Percentiles rank a stretch among this genome's conserved stretches.
Evolutionary conservation across 306 rosid genomes (phyloP).

Genomic region (Cucumis hystrix): DNA sequence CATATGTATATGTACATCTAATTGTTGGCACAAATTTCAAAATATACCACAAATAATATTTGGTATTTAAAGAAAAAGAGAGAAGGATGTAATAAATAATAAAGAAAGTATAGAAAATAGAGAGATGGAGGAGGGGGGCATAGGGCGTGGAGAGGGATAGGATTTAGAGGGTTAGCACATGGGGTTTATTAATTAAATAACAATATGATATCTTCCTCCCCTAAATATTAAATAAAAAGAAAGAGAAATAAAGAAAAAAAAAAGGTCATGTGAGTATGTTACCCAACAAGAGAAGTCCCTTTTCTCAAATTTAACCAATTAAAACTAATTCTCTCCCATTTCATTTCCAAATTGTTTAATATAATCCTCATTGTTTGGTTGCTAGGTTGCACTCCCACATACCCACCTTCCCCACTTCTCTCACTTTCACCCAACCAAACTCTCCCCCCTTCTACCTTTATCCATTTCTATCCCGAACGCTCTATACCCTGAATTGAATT

Average conservation of each 20-base stretch:
- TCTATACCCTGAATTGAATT: too few relatives aligned
- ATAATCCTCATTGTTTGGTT: background rate
- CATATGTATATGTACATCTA: too few relatives aligned
- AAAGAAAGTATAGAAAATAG: background rate
- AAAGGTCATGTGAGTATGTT: background rate
- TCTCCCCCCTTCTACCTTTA: background rate
- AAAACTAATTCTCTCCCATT: background rate
- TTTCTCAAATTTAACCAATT: background rate
- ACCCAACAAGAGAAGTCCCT: background rate
- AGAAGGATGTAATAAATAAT: background rate
- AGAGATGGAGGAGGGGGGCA: background rate
- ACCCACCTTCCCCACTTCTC: background rate
- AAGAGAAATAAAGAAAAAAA: too few relatives aligned
- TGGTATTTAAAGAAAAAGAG: background rate
- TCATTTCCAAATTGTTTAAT: background rate
- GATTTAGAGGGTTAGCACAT: background rate
- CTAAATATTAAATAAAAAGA: too few relatives aligned
- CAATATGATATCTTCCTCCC: too few relatives aligned
- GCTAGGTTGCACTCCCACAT: constrained; percentile 1
- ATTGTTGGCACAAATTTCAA: background rate
- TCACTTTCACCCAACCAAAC: background rate
- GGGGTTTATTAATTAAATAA: background rate
- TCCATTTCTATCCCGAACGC: too few relatives aligned
- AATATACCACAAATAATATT: background rate
- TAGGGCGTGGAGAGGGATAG: background rate